phyloP scores from a whole-genome alignment of 2,329 filamentous ascomycete species.

The Fusarium marasasianum region DNA sequence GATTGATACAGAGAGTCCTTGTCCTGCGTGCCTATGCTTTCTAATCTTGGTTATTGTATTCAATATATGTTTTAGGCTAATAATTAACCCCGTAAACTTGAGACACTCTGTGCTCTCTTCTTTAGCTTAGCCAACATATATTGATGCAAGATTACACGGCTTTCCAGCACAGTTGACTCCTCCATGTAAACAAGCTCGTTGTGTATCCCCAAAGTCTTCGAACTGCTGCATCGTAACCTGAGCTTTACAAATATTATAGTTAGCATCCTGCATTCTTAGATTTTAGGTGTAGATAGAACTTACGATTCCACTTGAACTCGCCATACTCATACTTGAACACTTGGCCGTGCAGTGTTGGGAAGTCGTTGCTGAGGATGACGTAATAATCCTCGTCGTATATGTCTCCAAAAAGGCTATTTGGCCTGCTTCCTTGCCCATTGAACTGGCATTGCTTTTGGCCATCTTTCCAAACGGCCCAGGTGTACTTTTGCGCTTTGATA shows the following conservation, averaged over 20 bases:
- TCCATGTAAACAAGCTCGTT: neutral
- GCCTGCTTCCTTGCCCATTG: neutral
- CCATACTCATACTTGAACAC: no score
- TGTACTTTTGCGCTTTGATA: neutral
- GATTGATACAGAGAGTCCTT: no score
- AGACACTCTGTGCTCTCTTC: neutral
- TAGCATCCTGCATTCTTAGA: neutral
- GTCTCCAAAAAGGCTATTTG: neutral
- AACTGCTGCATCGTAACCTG: neutral
- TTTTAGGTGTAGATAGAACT: accelerated
- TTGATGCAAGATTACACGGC: neutral
- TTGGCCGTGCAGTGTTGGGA: no score
- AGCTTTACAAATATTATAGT: neutral
- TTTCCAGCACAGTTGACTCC: neutral
- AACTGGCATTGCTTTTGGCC: neutral
- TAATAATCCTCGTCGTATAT: neutral
- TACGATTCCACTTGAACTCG: no score
- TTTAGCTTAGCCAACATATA: neutral
- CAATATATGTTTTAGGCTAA: accelerated
- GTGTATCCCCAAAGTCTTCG: neutral
- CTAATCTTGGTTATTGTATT: no score
- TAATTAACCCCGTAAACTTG: neutral
- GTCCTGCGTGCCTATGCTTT: accelerated
- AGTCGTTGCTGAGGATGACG: no score
- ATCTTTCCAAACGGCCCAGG: neutral